These are phyloP conservation scores for Lecanicillium sp. DNA, from an alignment of 2,329 filamentous ascomycete genomes.

Conservation along the genomic window DNA sequence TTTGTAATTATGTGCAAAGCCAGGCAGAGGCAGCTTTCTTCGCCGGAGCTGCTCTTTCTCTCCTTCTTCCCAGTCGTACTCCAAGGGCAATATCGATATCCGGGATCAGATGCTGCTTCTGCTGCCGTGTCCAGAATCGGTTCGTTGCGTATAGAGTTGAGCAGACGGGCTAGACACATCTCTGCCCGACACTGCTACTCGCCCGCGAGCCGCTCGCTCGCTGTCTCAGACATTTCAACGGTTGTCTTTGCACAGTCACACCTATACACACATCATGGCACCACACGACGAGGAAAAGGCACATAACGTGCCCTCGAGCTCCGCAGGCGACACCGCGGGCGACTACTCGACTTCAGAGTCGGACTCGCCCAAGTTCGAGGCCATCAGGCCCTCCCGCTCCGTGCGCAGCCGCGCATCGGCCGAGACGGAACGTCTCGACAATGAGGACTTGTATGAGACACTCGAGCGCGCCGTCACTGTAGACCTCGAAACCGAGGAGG, in stretches of 20 bases:
- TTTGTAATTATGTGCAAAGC: too few species aligned
- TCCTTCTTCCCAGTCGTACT: background rate
- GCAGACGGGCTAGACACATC: too few species aligned
- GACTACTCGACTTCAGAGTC: background rate
- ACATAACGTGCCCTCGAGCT: background rate
- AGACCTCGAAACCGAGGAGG: constrained; percentile 31
- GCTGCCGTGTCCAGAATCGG: too few species aligned
- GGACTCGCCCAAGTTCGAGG: background rate
- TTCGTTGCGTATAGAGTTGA: too few species aligned
- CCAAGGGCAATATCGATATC: too few species aligned
- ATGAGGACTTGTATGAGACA: constrained; percentile 24
- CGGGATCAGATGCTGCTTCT: too few species aligned
- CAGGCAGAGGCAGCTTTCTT: too few species aligned
- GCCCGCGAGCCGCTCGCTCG: background rate
- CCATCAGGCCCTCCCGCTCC: constrained; percentile 1
- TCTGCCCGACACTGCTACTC: background rate
- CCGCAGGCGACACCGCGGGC: background rate
- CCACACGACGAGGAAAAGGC: constrained; percentile 8
- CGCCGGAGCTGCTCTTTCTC: background rate
- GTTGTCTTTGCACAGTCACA: background rate
- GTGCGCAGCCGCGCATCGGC: constrained; percentile 9
- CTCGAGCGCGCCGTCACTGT: constrained; percentile 29
- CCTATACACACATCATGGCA: background rate
- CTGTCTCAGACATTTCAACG: background rate
- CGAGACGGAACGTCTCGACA: constrained; percentile 14